Evolutionary conservation across 495 filamentous ascomycete species (phyloP), one percentile per base, ranked within the genome.

Genomic region (Echria macrotheca): DNA sequence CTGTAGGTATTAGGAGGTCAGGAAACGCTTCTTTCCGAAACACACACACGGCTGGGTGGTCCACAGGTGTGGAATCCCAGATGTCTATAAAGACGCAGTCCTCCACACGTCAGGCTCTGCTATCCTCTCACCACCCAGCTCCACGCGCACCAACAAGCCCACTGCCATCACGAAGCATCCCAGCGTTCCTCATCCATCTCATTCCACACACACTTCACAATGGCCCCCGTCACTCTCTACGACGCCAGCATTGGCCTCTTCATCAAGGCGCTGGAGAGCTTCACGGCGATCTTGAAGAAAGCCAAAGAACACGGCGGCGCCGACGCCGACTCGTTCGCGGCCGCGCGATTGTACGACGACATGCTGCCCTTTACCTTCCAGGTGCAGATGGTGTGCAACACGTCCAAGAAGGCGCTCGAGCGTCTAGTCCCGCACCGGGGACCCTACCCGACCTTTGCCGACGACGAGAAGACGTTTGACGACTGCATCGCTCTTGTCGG

Each of bases 261-360:
- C 21, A 57, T 49, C 52, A 57, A 47, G 28, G 50, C 29, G 38
- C 25, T 61, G 14, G 40, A 56, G 35, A 48, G 60, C 2, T 50
- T 60, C 45, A 42, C 53, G 36, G n/a, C 28, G 8, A 41, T 69
- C 31, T 51, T 69, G 24, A 46, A 58, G 15, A 57, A 63, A 47
- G 62, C 53, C 26, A 55, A 65, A 29, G 6, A 14, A 5, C 25
- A 44, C 12, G 50, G 50, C 14, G 46, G 52, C 18, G 50, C 61
- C 17, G 52, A 60, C 15, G 49, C 59, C 17, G 42, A 15, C 42
- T 44, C 42, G 1, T 28, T 31, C 26, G 17, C 26, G 25, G 10
- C 42, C 14, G 42, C 42, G n/a, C 24, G 26, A 1, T 26, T 44
- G 25, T 14, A 31, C 25, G 42, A 44, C 7, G 42, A 44, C 42